These are phyloP conservation scores for Neonectria magnoliae DNA, from an alignment of 2,329 filamentous ascomycete species.

Conservation along the genomic window DNA sequence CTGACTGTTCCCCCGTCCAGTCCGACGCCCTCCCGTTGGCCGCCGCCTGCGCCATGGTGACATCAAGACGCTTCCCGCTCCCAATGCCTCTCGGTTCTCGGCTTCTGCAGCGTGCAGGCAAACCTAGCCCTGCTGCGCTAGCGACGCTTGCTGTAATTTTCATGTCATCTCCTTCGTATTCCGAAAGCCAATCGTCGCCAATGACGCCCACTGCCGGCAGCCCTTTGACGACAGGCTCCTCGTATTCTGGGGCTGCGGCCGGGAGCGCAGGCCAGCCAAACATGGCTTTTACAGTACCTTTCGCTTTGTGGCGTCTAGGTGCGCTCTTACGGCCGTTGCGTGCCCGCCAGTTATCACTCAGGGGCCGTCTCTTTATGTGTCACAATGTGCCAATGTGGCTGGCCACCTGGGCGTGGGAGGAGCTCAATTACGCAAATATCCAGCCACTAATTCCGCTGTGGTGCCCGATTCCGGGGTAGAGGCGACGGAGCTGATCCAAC, in stretches of 20 bases:
- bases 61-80: background rate
- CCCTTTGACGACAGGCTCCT: background rate
- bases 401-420: background rate
- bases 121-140: background rate
- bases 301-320: background rate
- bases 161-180: constrained; percentile 8
- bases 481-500: background rate
- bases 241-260: background rate
- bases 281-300: background rate
- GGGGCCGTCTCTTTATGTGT: background rate
- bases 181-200: background rate
- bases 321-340: background rate
- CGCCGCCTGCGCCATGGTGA: background rate
- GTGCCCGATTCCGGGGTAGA: background rate
- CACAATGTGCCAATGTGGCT: background rate
- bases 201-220: background rate
- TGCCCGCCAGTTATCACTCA: background rate
- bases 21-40: background rate
- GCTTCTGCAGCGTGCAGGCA: background rate
- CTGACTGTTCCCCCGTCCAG: background rate
- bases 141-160: background rate
- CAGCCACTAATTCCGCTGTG: background rate
- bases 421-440: background rate
- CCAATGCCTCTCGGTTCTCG: background rate
- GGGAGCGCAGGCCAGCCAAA: background rate